A percentile compares a stretch with the other conserved stretches of the same genome.
These are phyloP conservation scores for Ogataea neopini DNA, from an alignment of 805 yeast genomes.

Conservation along the genomic window DNA sequence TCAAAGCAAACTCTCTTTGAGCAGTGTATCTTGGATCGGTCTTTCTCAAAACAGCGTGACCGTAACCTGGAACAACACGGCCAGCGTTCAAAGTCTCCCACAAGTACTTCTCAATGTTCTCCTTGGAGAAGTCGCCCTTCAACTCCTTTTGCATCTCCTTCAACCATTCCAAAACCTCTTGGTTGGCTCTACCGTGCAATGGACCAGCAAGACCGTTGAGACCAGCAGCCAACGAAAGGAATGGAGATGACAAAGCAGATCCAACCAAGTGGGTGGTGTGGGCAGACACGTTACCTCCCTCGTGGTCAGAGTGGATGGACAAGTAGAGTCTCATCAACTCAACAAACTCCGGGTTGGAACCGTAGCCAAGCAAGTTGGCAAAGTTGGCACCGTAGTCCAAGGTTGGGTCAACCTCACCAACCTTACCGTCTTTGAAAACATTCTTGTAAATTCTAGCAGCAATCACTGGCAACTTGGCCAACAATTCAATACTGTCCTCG, in stretches of 20 bases:
- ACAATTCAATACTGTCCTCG: conserved; percentile 76
- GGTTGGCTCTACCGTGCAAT: conserved; percentile 85
- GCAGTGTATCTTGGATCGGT: conserved; percentile 88
- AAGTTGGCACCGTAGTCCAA: conserved; percentile 69
- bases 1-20: conserved; percentile 77
- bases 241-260: conserved; percentile 78
- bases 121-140: conserved; percentile 68
- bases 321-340: conserved; percentile 80
- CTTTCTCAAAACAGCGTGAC: conserved; percentile 86
- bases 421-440: conserved; percentile 79
- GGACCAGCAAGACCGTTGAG: conserved; percentile 87
- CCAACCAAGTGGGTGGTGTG: conserved; percentile 87
- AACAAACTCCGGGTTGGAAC: conserved; percentile 64
- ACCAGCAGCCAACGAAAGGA: conserved; percentile 78
- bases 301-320: conserved; percentile 85
- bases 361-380: conserved; percentile 59
- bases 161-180: conserved; percentile 83
- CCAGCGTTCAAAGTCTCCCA: conserved; percentile 81
- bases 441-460: conserved; percentile 85
- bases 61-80: conserved; percentile 87
- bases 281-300: conserved; percentile 88
- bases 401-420: conserved; percentile 47
- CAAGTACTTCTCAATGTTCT: conserved; percentile 69
- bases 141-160: conserved; percentile 64
- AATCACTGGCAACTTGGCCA: conserved; percentile 80